Conservation (phyloP, 257 asterid genomes). For the Solanum etuberosum region DNA sequence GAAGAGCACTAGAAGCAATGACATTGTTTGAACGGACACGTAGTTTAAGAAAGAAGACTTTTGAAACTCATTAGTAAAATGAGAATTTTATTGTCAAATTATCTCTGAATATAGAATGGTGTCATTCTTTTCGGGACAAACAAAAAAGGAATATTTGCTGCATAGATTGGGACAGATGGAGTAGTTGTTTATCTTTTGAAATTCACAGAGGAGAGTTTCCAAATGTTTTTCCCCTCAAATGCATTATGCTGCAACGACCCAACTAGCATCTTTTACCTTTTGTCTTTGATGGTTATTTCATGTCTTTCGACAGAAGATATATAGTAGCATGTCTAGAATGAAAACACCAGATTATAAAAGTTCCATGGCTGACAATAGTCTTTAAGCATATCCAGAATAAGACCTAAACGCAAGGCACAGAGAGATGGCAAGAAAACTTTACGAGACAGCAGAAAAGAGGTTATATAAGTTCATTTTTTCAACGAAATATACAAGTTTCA, state of each 20-base stretch:
- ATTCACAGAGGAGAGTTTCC: neutral
- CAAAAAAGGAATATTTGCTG: neutral
- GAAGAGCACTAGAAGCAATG: neutral
- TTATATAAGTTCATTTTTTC: neutral
- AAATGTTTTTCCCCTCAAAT: neutral
- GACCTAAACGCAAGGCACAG: neutral
- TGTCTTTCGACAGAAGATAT: neutral
- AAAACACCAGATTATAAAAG: neutral
- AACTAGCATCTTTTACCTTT: neutral
- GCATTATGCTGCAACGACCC: neutral
- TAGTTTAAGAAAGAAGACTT: neutral
- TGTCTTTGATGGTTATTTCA: neutral
- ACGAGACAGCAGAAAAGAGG: neutral
- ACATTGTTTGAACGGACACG: neutral
- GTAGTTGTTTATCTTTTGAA: neutral
- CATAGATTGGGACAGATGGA: neutral
- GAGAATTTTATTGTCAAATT: neutral
- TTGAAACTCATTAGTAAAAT: neutral
- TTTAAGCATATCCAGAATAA: neutral
- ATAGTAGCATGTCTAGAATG: neutral
- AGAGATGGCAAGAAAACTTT: neutral
- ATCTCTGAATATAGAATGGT: neutral
- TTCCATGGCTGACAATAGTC: neutral
- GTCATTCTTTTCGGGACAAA: neutral
- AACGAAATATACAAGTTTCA: neutral